These are phyloP conservation scores for Rhododendron molle DNA, from an alignment of 148 eudicot species.

Conservation along the genomic window DNA sequence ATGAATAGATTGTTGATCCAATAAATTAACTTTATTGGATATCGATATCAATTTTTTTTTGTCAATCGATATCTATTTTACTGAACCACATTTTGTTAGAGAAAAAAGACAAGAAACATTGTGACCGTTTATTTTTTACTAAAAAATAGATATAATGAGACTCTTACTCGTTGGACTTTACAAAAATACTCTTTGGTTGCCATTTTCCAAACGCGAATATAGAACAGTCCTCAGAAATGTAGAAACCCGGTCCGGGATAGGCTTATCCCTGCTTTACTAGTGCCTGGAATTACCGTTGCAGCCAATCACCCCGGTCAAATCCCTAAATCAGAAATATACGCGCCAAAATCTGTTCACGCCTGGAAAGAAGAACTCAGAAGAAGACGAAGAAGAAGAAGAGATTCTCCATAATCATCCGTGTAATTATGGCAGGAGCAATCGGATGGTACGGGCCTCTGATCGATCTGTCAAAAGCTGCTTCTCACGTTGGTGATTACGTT, in stretches of 20 bases:
- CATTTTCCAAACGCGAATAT: too few relatives aligned
- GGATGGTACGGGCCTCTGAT: conserved; percentile 87
- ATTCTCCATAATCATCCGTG: not conserved
- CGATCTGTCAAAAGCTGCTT: conserved; percentile 56
- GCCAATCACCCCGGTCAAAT: not conserved
- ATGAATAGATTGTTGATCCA: too few relatives aligned
- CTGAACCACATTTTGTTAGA: too few relatives aligned
- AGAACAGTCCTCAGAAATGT: not conserved
- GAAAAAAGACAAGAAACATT: too few relatives aligned
- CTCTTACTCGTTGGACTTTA: too few relatives aligned
- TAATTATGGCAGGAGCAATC: conserved; percentile 45
- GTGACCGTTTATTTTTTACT: too few relatives aligned
- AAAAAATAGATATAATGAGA: too few relatives aligned
- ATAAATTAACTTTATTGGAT: too few relatives aligned
- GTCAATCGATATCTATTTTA: too few relatives aligned
- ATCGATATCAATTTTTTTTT: too few relatives aligned
- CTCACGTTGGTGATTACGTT: conserved; percentile 59
- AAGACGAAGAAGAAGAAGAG: not conserved
- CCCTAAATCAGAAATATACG: not conserved
- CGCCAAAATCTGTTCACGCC: not conserved
- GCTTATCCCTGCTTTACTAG: not conserved
- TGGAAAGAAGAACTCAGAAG: not conserved
- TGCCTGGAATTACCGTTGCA: not conserved
- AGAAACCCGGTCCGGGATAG: not conserved
- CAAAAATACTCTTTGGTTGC: too few relatives aligned